phyloP scores from a whole-genome alignment of 805 yeast species.

The Candida methanosorbosa region DNA sequence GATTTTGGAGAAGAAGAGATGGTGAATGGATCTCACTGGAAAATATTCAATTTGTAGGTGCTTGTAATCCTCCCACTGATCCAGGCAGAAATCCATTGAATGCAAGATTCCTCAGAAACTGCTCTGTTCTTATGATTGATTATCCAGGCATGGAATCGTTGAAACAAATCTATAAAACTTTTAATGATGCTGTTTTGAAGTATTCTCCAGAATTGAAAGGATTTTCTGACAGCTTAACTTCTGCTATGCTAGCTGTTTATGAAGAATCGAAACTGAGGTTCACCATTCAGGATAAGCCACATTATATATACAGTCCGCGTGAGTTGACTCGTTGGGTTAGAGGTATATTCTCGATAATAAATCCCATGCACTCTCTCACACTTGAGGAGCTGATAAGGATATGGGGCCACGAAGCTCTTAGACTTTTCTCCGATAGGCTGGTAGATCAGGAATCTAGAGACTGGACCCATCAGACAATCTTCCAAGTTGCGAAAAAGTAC shows the following conservation, averaged over 20 bases:
- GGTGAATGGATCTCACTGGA: constrained; percentile 58
- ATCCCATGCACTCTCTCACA: constrained; percentile 15
- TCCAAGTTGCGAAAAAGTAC: constrained; percentile 20
- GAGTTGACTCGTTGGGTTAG: constrained; percentile 83
- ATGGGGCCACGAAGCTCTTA: constrained; percentile 75
- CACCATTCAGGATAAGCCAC: constrained; percentile 31
- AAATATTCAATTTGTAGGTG: constrained; percentile 81
- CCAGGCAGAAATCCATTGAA: constrained; percentile 58
- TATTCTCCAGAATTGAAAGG: constrained; percentile 53
- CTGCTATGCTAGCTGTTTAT: constrained; percentile 63
- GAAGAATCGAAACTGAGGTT: constrained; percentile 32
- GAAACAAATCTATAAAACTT: constrained; percentile 54
- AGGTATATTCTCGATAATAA: constrained; percentile 45
- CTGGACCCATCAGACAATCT: constrained; percentile 37
- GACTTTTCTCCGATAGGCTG: constrained; percentile 73
- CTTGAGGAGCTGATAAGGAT: constrained; percentile 45
- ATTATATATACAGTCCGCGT: constrained; percentile 80
- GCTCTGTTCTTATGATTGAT: constrained; percentile 61
- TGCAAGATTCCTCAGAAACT: constrained; percentile 57
- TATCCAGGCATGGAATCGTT: constrained; percentile 65
- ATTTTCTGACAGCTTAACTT: constrained; percentile 40
- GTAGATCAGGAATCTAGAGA: constrained; percentile 34
- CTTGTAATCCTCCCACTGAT: constrained; percentile 86
- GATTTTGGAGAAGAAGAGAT: constrained; percentile 64
- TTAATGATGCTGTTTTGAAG: constrained; percentile 48